Conservation (phyloP, 345 rosid species). For the Alliaria petiolata region DNA sequence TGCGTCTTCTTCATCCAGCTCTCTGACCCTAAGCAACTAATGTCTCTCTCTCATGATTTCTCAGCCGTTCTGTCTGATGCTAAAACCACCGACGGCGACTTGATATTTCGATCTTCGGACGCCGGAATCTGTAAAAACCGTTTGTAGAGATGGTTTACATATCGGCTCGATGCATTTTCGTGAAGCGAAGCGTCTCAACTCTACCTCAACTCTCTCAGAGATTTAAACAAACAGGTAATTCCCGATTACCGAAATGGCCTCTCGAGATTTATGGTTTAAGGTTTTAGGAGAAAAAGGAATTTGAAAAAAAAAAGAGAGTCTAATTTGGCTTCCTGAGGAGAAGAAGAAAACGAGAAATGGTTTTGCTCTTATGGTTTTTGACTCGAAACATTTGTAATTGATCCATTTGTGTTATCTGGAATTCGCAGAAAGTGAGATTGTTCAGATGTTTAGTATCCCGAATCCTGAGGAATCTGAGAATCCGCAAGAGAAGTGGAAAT, state of each 20-base stretch:
- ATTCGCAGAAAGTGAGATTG: slow-evolving; percentile 73
- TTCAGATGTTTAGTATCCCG: slow-evolving; percentile 64
- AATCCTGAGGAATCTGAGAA: slow-evolving; percentile 29
- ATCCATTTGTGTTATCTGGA: too few species aligned
- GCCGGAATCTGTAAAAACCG: not conserved
- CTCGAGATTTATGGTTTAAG: not conserved
- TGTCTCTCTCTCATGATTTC: too few species aligned
- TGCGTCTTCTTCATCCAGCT: slow-evolving; percentile 11
- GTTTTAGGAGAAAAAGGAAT: not conserved
- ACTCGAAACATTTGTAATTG: not conserved
- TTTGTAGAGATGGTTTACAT: slow-evolving; percentile 2
- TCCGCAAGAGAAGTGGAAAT: slow-evolving; percentile 32
- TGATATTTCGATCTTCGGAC: not conserved
- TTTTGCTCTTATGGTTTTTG: not conserved
- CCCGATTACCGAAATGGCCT: too few species aligned
- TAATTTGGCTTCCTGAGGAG: not conserved
- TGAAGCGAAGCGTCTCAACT: slow-evolving; percentile 49
- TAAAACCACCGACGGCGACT: slow-evolving; percentile 25
- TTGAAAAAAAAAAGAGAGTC: not conserved
- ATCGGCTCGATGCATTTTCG: slow-evolving; percentile 9
- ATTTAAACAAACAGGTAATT: slow-evolving; percentile 97
- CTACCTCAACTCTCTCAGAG: slow-evolving; percentile 55
- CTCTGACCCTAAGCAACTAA: not conserved
- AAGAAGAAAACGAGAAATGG: not conserved
- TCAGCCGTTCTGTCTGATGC: not conserved